Conservation (phyloP, 192 early-diverging fungal genomes). For the Physocladia obscura region DNA sequence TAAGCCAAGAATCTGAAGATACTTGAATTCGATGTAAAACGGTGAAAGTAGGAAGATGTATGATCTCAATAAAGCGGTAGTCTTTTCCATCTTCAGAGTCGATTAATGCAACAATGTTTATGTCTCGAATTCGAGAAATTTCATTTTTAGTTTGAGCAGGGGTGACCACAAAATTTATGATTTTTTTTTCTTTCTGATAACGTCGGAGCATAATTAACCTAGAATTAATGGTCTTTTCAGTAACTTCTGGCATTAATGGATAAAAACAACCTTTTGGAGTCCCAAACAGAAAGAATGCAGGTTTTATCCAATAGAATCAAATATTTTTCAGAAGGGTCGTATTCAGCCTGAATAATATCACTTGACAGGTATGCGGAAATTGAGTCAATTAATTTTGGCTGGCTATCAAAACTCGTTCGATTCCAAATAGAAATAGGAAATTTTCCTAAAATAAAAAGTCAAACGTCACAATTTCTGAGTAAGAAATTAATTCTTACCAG, state of each 20-base stretch:
- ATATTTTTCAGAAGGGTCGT: slow-evolving; percentile 18
- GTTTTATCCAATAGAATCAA: slow-evolving; percentile 25
- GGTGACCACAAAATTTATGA: neutral
- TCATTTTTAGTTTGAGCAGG: neutral
- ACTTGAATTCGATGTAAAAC: slow-evolving; percentile 28
- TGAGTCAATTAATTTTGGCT: slow-evolving; percentile 21
- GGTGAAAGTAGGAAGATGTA: slow-evolving; percentile 11
- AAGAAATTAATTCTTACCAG: neutral
- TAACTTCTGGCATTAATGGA: neutral
- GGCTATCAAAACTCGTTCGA: neutral
- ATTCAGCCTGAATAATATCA: slow-evolving; percentile 22
- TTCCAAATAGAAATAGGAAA: slow-evolving; percentile 33
- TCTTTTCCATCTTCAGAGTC: neutral
- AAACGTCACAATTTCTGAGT: neutral
- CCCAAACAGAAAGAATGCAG: slow-evolving; percentile 34
- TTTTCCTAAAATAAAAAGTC: slow-evolving; percentile 15
- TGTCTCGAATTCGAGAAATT: neutral
- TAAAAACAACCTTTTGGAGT: slow-evolving; percentile 24
- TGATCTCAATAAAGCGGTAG: slow-evolving; percentile 6
- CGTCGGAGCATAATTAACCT: neutral
- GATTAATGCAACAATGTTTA: neutral
- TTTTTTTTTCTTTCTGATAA: neutral
- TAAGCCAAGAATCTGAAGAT: slow-evolving; percentile 10
- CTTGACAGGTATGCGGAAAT: neutral
- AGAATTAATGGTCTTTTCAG: neutral